phyloP scores from a whole-genome alignment of 2,329 filamentous ascomycete species.

The Phoma sp. region DNA sequence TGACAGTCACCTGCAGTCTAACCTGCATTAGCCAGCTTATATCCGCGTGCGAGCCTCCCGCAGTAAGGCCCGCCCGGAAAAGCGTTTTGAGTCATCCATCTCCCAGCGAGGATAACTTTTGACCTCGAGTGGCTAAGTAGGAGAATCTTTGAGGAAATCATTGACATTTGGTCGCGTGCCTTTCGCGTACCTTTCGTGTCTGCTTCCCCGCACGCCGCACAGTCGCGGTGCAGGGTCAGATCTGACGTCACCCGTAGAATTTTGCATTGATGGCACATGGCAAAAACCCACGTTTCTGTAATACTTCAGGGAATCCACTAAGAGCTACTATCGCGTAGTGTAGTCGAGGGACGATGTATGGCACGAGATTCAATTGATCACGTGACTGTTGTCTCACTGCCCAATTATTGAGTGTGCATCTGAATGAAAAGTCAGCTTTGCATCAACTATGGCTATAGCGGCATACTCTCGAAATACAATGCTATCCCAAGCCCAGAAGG shows the following conservation, averaged over 20 bases:
- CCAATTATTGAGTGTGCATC: too few species aligned
- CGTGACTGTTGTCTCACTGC: not conserved
- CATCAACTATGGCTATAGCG: too few species aligned
- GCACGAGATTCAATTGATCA: not conserved
- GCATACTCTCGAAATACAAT: too few species aligned
- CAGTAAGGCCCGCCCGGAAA: not conserved
- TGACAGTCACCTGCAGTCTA: constrained; percentile 12
- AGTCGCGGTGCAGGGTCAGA: not conserved
- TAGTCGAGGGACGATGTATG: too few species aligned
- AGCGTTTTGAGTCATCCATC: constrained; percentile 6
- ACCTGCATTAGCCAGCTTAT: constrained; percentile 12
- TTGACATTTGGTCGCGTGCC: constrained; percentile 1
- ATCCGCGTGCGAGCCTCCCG: constrained; percentile 13
- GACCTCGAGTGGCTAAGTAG: too few species aligned
- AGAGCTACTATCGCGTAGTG: not conserved
- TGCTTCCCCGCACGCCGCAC: not conserved
- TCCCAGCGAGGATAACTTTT: not conserved
- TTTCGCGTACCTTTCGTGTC: not conserved
- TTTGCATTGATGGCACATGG: not conserved
- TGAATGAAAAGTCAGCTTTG: too few species aligned
- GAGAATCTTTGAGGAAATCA: not conserved
- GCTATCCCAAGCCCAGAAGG: too few species aligned
- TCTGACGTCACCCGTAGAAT: constrained; percentile 5
- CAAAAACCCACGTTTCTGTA: not conserved
- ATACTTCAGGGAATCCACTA: not conserved